Conservation (phyloP, 2,329 filamentous ascomycete genomes). For the Colletotrichum navitas region DNA sequence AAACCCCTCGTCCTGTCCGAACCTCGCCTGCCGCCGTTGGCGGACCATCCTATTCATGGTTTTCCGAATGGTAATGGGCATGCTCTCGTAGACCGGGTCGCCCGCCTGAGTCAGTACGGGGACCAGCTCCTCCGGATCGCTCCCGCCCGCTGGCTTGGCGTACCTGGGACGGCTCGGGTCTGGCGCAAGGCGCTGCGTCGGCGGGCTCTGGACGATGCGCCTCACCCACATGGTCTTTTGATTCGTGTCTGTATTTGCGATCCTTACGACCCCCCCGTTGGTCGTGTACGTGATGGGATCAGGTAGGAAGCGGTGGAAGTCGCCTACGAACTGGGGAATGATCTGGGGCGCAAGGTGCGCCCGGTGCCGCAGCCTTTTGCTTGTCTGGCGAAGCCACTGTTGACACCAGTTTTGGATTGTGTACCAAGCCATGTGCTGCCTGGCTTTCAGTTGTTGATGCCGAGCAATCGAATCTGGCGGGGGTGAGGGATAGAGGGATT, state of each 20-base stretch:
- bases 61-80: slow-evolving; percentile 18
- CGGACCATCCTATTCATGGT: slow-evolving; percentile 22
- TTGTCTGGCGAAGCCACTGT: slow-evolving; percentile 25
- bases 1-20: slow-evolving; percentile 22
- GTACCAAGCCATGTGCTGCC: slow-evolving; percentile 39
- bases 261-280: slow-evolving; percentile 33
- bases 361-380: slow-evolving; percentile 6
- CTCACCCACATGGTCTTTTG: slow-evolving; percentile 16
- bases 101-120: slow-evolving; percentile 28
- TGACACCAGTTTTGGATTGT: slow-evolving; percentile 35
- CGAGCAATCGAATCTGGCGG: slow-evolving; percentile 22
- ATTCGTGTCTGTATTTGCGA: slow-evolving; percentile 8
- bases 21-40: slow-evolving; percentile 16
- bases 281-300: slow-evolving; percentile 37
- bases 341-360: slow-evolving; percentile 1
- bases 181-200: slow-evolving; percentile 9
- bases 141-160: not conserved
- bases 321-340: slow-evolving; percentile 36
- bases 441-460: slow-evolving; percentile 34
- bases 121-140: not conserved
- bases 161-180: slow-evolving; percentile 9
- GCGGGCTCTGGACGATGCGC: not conserved
- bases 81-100: slow-evolving; percentile 24
- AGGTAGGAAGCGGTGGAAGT: slow-evolving; percentile 38
- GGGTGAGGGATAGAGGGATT: slow-evolving; percentile 32